phyloP scores from a whole-genome alignment of 495 filamentous ascomycete genomes.

The Geopyxis carbonaria region DNA sequence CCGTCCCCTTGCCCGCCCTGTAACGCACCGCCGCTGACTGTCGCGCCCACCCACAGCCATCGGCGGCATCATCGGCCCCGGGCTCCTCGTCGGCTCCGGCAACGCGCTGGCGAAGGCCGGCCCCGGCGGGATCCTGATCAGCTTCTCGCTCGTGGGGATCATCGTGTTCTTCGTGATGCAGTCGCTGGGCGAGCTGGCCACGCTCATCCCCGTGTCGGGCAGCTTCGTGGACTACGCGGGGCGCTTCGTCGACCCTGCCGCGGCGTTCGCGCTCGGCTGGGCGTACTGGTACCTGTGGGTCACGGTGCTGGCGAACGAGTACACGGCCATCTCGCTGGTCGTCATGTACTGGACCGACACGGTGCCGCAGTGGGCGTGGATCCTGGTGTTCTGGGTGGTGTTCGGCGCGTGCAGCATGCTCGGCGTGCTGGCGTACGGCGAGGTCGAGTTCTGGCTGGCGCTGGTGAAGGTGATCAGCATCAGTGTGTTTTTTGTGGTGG shows the following conservation, averaged over 20 bases:
- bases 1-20: too few species aligned
- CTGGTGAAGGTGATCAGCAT: conserved; percentile 30
- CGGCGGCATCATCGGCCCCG: conserved; percentile 40
- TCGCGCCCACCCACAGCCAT: too few species aligned
- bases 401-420: conserved; percentile 28
- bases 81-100: conserved; percentile 40
- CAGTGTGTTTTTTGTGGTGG: conserved; percentile 33
- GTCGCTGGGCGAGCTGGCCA: conserved; percentile 42
- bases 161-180: conserved; percentile 51
- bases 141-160: conserved; percentile 43
- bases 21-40: too few species aligned
- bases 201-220: conserved; percentile 36
- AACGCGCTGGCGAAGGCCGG: conserved; percentile 44
- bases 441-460: conserved; percentile 34
- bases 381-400: conserved; percentile 47
- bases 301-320: conserved; percentile 37
- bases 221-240: conserved; percentile 41
- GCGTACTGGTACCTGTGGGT: conserved; percentile 45
- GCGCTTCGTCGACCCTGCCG: conserved; percentile 38
- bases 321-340: conserved; percentile 33
- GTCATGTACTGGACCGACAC: conserved; percentile 25
- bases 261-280: conserved; percentile 39
- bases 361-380: conserved; percentile 33
- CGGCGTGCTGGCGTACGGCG: conserved; percentile 31
- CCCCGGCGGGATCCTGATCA: conserved; percentile 45